Evolutionary conservation across 257 asterid species (phyloP), one percentile per base, ranked within the genome.

Genomic region (Solanum piurae): DNA sequence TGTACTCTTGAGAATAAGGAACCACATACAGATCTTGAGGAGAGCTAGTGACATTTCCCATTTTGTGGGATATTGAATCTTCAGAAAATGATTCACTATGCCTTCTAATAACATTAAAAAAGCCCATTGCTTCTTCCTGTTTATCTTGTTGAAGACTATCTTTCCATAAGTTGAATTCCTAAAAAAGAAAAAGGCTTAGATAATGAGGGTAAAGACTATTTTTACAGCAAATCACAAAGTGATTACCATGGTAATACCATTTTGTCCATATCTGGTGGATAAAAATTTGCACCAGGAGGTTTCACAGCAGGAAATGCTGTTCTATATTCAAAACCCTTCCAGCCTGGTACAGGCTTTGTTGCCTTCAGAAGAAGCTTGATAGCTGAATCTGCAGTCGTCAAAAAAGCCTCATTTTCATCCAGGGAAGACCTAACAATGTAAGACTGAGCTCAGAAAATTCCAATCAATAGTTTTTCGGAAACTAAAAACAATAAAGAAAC

Each of bases 261-360:
- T 94, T 95, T 97, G 90, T 94, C 96, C 99, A 97, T 97, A 90
- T 95, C 98, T 58, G 98, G 95, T 83, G 99, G 99, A 86, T 97
- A 95, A 88, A 97, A 97, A 90, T 93, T 97, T 88, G 99, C 99
- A 72, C 99, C 96, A 20, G 95, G 92, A 89, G 99, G 98, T 92
- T 94, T 95, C 38, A 73, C 86, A 91, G 90, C 77, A 40, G 99
- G 98, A 92, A 95, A 97, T 90, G 98, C 93, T 58, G 92, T 33
- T 91, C 93, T 92, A 86, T 95, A 97, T 90, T 95, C 93, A 69
- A 97, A 82, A 88, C 99, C 99, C 88, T 94, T 92, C 99, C 99
- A 97, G 40, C 96, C 98, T 29, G 88, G 89, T 86, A 94, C 94
- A 27, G 93, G 89, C 92, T 94, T 93, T 87, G 98, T 92, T 86